These are phyloP conservation scores for Prunus mume DNA, from an alignment of 306 rosid species.

Conservation along the genomic window DNA sequence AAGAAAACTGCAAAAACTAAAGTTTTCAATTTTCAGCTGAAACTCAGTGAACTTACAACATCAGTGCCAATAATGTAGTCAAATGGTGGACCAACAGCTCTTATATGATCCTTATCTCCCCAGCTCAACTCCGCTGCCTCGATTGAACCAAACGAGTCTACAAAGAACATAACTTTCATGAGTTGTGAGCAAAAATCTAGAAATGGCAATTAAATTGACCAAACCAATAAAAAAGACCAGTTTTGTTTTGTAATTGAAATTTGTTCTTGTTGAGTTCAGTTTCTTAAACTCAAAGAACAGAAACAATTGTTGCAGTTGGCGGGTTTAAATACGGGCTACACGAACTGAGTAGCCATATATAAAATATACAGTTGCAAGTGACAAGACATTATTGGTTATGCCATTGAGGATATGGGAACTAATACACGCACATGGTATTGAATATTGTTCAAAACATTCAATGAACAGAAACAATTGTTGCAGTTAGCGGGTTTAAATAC, in stretches of 20 bases:
- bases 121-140: slow-evolving; percentile 77
- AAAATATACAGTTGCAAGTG: background rate
- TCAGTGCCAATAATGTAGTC: slow-evolving; percentile 92
- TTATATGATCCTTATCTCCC: slow-evolving; percentile 79
- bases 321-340: background rate
- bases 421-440: slow-evolving; percentile 8
- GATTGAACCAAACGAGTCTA: slow-evolving; percentile 81
- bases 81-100: slow-evolving; percentile 83
- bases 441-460: slow-evolving; percentile 9
- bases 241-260: background rate
- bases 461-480: background rate
- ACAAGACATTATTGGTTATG: background rate
- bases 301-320: background rate
- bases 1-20: background rate
- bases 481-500: background rate
- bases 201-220: background rate
- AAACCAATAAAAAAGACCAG: background rate
- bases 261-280: background rate
- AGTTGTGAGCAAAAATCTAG: background rate
- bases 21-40: background rate
- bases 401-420: background rate
- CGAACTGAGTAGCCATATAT: background rate
- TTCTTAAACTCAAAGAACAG: background rate
- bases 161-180: slow-evolving; percentile 28
- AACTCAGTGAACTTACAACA: slow-evolving; percentile 52